Conservation (phyloP, 805 yeast genomes). For the Pichia pseudocactophila region DNA sequence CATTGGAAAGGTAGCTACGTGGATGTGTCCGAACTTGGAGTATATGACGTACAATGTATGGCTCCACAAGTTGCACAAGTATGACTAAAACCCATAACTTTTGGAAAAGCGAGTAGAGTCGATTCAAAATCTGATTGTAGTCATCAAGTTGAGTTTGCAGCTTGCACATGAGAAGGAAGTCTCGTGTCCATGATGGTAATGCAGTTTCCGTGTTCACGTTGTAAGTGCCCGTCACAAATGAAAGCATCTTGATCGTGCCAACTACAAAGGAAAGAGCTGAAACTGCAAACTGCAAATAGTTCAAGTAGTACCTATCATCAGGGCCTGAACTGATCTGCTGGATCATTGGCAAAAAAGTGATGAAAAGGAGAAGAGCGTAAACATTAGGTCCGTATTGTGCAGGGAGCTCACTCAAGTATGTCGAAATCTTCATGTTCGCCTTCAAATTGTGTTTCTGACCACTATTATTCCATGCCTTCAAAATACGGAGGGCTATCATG, state of each 20-base stretch:
- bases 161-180: conserved; percentile 24
- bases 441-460: conserved; percentile 71
- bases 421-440: conserved; percentile 40
- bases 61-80: conserved; percentile 13
- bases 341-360: conserved; percentile 15
- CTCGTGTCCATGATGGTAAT: conserved; percentile 21
- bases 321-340: conserved; percentile 3
- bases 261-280: conserved; percentile 35
- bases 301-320: not conserved
- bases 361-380: conserved; percentile 12
- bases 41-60: conserved; percentile 8
- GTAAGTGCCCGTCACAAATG: conserved; percentile 22
- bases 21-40: not conserved
- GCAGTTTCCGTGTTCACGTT: conserved; percentile 13
- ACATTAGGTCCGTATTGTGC: conserved; percentile 18
- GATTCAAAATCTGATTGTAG: conserved; percentile 21
- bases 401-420: conserved; percentile 28
- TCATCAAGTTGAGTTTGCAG: conserved; percentile 24
- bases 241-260: conserved; percentile 19
- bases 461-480: conserved; percentile 80
- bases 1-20: conserved; percentile 26
- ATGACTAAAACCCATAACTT: conserved; percentile 16
- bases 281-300: conserved; percentile 4
- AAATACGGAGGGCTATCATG: conserved; percentile 38
- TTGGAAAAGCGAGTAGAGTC: conserved; percentile 18